These are phyloP conservation scores for Ascochyta rabiei DNA, from an alignment of 2,329 filamentous ascomycete species.

Conservation along the genomic window DNA sequence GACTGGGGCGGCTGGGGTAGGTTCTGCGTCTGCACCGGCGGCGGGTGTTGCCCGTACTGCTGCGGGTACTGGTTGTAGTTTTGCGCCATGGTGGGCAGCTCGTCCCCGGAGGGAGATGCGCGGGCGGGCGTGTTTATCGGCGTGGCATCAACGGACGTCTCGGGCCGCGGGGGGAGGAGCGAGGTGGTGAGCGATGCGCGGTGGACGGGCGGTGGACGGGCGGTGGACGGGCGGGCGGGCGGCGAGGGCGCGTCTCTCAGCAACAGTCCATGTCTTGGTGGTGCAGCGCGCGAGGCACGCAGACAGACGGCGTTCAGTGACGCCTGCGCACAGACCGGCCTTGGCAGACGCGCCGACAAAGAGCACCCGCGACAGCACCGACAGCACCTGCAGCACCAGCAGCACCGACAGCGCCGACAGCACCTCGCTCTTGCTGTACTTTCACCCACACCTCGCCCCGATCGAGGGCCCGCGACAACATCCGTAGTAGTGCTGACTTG, in stretches of 20 bases:
- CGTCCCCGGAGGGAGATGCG: conserved; percentile 32
- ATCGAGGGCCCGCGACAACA: background rate
- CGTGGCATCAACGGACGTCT: conserved; percentile 11
- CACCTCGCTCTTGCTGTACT: background rate
- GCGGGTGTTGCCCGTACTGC: conserved; percentile 38
- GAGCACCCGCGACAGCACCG: conserved; percentile 19
- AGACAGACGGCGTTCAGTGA: conserved; percentile 24
- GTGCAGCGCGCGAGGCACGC: conserved; percentile 13
- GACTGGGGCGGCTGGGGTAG: conserved; percentile 43
- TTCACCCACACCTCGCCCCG: background rate
- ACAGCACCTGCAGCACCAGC: background rate
- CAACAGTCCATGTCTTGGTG: conserved; percentile 20
- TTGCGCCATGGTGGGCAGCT: conserved; percentile 43
- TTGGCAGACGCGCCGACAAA: conserved; percentile 40
- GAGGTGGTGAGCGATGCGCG: conserved; percentile 12
- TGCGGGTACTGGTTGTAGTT: conserved; percentile 33
- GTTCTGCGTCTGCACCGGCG: conserved; percentile 49
- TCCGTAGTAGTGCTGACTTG: background rate
- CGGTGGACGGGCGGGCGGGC: too few species aligned
- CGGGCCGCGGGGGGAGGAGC: background rate
- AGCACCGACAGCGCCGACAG: background rate
- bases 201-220: too few species aligned
- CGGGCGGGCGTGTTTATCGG: conserved; percentile 23
- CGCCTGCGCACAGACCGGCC: conserved; percentile 29
- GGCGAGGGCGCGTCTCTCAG: conserved; percentile 23